These are phyloP conservation scores for Sicyos baderoa DNA, from an alignment of 306 rosid genomes.

Conservation along the genomic window DNA sequence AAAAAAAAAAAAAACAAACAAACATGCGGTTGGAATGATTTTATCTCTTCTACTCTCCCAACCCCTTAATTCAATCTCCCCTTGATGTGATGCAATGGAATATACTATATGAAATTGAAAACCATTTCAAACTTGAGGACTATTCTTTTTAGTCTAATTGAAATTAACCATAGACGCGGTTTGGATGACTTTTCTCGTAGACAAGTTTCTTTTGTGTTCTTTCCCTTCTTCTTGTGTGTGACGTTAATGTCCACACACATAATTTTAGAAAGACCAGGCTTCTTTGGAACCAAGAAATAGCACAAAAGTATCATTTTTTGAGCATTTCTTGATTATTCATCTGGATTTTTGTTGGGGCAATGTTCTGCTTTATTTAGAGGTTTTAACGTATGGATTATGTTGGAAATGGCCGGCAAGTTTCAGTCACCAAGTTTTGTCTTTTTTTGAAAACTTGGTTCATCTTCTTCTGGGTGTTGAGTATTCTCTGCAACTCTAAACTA, in stretches of 20 bases:
- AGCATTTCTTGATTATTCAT: not conserved
- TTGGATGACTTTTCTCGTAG: not conserved
- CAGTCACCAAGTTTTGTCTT: slow-evolving; percentile 1
- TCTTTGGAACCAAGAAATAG: not conserved
- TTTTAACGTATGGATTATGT: not conserved
- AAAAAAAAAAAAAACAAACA: too few relatives aligned
- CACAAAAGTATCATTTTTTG: not conserved
- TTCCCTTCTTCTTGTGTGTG: not conserved
- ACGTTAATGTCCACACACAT: not conserved
- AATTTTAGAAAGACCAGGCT: not conserved
- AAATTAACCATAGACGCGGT: not conserved
- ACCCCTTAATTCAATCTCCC: too few relatives aligned
- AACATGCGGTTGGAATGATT: too few relatives aligned
- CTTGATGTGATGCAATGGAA: not conserved
- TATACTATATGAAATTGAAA: not conserved
- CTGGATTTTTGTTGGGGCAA: not conserved
- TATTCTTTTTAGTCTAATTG: not conserved
- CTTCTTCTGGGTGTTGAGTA: slow-evolving; percentile 5
- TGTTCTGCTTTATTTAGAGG: not conserved
- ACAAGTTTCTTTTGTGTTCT: not conserved
- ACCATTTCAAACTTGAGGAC: not conserved
- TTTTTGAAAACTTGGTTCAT: slow-evolving; percentile 13
- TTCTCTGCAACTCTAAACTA: slow-evolving; percentile 2
- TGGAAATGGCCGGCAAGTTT: slow-evolving; percentile 1
- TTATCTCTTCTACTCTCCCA: too few relatives aligned